Base-by-base conservation (phyloP, 805 yeast genomes). In the Nakazawaea wyomingensis region DNA sequence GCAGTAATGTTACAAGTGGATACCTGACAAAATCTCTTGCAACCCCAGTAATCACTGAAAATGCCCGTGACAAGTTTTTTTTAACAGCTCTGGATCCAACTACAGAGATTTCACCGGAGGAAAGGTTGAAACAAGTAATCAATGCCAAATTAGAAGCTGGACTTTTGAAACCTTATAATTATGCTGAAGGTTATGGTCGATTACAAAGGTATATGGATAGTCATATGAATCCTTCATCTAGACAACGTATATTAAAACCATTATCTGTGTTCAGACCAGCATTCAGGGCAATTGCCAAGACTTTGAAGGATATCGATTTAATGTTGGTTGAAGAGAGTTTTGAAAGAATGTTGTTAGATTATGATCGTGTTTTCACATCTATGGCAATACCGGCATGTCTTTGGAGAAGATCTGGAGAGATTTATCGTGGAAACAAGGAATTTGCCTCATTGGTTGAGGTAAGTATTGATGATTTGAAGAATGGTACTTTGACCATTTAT, bases 381-480 rank as follows among this genome's bases (percentile, higher is more conserved):
- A 89, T 91, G 96, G 96, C 97, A 5, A 88, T 91, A 48, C 98
- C 98, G 1, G 96, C 97, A 1, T 91, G 98, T 64, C 69, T 91
- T 22, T 91, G 98, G 97, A 69, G 98, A 58, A 80, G 98, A 53
- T 90, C 98, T 0, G 98, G 98, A 2, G 98, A 91, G 52, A 91
- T 91, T 3, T 91, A 87, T 54, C 65, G 97, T 48, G 98, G 96
- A 0, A 91, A 91, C 61, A 89, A 90, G 58, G 98, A 91, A 59
- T 91, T 91, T 74, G 98, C 97, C 0, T 84, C 90, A 1, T 62
- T 91, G 43, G 96, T 91, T 2, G 96, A 89, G 17, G 95, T 87
- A 19, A 76, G 80, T 22, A 87, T 91, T 1, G 97, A 90, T 57
- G 96, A 89, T 57, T 65, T 91, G 55, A 80, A 93, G 50, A 96